Base-by-base conservation (phyloP, 345 rosid species). In the Bretschneidera sinensis region DNA sequence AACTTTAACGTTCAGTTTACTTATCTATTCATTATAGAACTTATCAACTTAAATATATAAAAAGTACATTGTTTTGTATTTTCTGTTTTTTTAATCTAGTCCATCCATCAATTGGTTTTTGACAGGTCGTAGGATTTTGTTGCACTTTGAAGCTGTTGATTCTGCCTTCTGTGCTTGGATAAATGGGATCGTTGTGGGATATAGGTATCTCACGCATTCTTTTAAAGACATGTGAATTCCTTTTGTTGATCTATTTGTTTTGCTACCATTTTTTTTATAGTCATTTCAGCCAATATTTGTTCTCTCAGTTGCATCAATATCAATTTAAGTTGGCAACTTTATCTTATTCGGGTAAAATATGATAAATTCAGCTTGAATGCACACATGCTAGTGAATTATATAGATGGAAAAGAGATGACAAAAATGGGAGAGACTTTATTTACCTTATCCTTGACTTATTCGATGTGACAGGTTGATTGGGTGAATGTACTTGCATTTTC, bases 141-240 rank as follows among this genome's bases (percentile, higher is more conserved):
- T 94, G 81, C 99, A 94, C 75, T 94, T 94, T 75, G 97, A 90
- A 79, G 99, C 86, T 60, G 96, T 88, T 68, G 99, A 94, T 79
- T 94, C 99, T 54, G 99, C 99, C 25, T 90, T 90, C 69, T 86
- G 76, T 67, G 89, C 84, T 61, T 94, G 97, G 99, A 57, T 94
- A 55, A 90, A 94, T 73, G 99, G 97, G 53, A 76, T 78, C 18
- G 83, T 81, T 35, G 84, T 90, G 63, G 99, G 99, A 57, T 94
- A 94, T 69, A 94, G 99, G 99, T 90, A 81, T 21, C 57, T 39
- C 9, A 48, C 18, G 64, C 57, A 28, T 23, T 17, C 47, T 55
- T 45, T 13, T 39, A 13, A 39, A 14, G 33, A 18, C 3, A 4
- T 45, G 8, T 45, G 18, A 45, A 1, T 2, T 45, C 18, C 49